A percentile compares a stretch with the other conserved stretches of the same genome.
phyloP scores from a whole-genome alignment of 2,329 filamentous ascomycete species.

The Botryotinia calthae region DNA sequence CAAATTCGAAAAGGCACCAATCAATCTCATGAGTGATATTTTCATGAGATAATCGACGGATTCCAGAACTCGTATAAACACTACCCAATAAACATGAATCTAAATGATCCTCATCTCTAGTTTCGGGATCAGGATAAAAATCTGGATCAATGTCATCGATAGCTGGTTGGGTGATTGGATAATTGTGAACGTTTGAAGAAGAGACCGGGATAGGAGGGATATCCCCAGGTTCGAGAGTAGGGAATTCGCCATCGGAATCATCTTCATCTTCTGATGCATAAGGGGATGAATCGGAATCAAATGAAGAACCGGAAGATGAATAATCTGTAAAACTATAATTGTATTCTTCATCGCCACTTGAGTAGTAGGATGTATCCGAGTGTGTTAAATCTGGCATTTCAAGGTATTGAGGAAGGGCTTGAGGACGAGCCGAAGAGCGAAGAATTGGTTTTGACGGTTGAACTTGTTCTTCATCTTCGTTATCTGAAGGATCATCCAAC shows the following conservation, averaged over 20 bases:
- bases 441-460: conserved; percentile 34
- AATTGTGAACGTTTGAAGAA: conserved; percentile 61
- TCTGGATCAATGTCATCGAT: conserved; percentile 82
- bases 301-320: conserved; percentile 50
- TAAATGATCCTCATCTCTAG: conserved; percentile 75
- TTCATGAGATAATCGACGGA: conserved; percentile 69
- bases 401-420: conserved; percentile 25
- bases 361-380: conserved; percentile 34
- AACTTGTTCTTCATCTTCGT: conserved; percentile 43
- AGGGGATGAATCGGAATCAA: conserved; percentile 23
- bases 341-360: conserved; percentile 49
- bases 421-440: conserved; percentile 32
- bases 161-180: conserved; percentile 86
- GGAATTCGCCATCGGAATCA: conserved; percentile 51
- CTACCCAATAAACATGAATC: conserved; percentile 78
- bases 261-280: conserved; percentile 40
- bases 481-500: conserved; percentile 67
- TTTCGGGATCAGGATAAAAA: conserved; percentile 73
- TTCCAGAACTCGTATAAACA: conserved; percentile 85
- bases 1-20: conserved; percentile 86
- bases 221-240: conserved; percentile 66
- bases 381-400: conserved; percentile 41
- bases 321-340: conserved; percentile 62
- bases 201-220: conserved; percentile 74
- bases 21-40: conserved; percentile 87